Evolutionary conservation across 495 filamentous ascomycete species (phyloP).

Genomic region (Acidomyces sp.): DNA sequence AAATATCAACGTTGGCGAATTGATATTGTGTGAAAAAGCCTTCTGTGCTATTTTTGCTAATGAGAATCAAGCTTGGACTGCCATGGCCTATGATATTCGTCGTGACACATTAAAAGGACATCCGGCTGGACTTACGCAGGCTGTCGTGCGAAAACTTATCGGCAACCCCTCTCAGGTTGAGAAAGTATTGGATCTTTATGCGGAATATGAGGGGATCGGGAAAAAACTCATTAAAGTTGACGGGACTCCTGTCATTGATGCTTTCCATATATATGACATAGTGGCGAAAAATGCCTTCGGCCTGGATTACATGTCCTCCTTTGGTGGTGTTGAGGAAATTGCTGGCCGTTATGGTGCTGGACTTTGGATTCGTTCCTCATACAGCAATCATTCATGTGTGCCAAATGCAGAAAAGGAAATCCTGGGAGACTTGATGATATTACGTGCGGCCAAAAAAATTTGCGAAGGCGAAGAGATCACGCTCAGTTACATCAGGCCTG

Average conservation of each 20-base stretch:
- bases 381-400: conserved; percentile 20
- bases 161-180: conserved; percentile 18
- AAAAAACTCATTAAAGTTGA: conserved; percentile 9
- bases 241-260: conserved; percentile 25
- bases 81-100: conserved; percentile 21
- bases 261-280: conserved; percentile 30
- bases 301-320: too few relatives aligned
- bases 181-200: conserved; percentile 14
- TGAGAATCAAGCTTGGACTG: conserved; percentile 11
- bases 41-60: conserved; percentile 16
- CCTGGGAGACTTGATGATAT: background rate
- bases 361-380: conserved; percentile 14
- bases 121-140: conserved; percentile 13
- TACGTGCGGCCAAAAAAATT: background rate
- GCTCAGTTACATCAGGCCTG: conserved; percentile 2
- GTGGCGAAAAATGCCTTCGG: conserved; percentile 30
- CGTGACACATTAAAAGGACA: conserved; percentile 15
- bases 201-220: conserved; percentile 14
- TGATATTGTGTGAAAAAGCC: conserved; percentile 21
- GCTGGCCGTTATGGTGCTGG: conserved; percentile 16
- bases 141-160: conserved; percentile 18
- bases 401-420: conserved; percentile 12
- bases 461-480: background rate
- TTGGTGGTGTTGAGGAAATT: conserved; percentile 21
- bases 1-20: conserved; percentile 12